Conservation (phyloP, 2,329 filamentous ascomycete genomes). For the Gremmenia infestans region DNA sequence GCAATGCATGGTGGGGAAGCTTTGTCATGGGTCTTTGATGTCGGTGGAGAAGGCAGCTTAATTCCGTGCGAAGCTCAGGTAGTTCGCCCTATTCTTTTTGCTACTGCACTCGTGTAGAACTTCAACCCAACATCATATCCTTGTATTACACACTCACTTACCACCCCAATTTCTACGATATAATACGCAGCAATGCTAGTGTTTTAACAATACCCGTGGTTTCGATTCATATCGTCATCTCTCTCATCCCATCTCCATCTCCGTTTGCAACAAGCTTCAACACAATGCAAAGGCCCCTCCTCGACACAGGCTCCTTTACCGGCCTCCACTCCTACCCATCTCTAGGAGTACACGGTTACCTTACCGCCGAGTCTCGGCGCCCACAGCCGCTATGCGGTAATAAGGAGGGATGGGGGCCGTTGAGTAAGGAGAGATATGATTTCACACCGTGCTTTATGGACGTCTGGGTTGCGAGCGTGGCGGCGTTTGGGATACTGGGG, state of each 20-base stretch:
- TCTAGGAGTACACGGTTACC: slow-evolving; percentile 52
- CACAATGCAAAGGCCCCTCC: slow-evolving; percentile 20
- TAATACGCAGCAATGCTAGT: too few species aligned
- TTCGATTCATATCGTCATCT: neutral
- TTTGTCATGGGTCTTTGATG: too few species aligned
- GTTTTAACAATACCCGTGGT: neutral
- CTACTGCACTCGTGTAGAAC: too few species aligned
- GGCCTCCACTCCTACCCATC: slow-evolving; percentile 44
- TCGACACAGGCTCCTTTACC: slow-evolving; percentile 55
- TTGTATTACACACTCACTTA: too few species aligned
- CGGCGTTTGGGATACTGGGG: slow-evolving; percentile 71
- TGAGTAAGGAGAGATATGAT: slow-evolving; percentile 84
- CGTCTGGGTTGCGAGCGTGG: slow-evolving; percentile 75
- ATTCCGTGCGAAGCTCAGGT: too few species aligned
- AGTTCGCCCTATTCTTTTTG: too few species aligned
- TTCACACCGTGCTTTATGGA: slow-evolving; percentile 98
- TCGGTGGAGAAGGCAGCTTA: too few species aligned
- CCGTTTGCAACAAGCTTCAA: neutral
- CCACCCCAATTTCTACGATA: too few species aligned
- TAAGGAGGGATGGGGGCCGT: slow-evolving; percentile 88
- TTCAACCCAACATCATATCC: too few species aligned
- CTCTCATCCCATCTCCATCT: neutral
- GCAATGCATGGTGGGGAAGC: too few species aligned
- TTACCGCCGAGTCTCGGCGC: slow-evolving; percentile 38
- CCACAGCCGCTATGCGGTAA: slow-evolving; percentile 78